A percentile compares a stretch with the other conserved stretches of the same genome.
Evolutionary conservation across 2,329 filamentous ascomycete genomes (phyloP).

Genomic region (Penicillium occitanis): DNA sequence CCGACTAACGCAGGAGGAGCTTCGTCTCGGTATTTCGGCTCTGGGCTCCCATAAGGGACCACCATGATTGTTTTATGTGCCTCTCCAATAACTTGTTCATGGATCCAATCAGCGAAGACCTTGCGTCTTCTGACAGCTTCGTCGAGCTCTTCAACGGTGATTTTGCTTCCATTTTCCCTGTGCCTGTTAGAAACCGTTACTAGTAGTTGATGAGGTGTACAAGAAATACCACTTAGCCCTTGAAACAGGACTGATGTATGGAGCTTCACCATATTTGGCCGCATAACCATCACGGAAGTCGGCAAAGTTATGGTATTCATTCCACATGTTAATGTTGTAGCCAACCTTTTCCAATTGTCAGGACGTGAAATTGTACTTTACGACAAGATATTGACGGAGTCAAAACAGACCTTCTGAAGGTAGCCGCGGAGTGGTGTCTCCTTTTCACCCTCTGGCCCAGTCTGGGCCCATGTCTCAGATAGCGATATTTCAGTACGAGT

Average conservation of each 20-base stretch:
- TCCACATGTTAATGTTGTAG: conserved; percentile 3
- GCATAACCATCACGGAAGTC: background rate
- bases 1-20: background rate
- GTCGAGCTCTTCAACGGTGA: background rate
- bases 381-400: no score
- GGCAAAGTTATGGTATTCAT: conserved; percentile 3
- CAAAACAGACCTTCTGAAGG: background rate
- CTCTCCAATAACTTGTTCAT: background rate
- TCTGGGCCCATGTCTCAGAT: background rate
- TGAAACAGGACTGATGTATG: background rate
- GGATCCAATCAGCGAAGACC: background rate
- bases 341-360: background rate
- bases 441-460: background rate
- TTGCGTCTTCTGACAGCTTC: background rate
- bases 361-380: no score
- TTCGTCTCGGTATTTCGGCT: background rate
- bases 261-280: background rate
- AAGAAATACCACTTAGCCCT: background rate
- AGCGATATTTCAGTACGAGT: background rate
- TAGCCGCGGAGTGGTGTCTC: background rate
- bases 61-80: background rate
- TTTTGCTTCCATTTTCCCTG: background rate
- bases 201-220: background rate
- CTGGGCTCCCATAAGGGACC: background rate
- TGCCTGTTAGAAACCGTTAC: background rate